Percentiles rank a stretch among this genome's conserved stretches.
Evolutionary conservation across 1,139 yeast genomes (phyloP).

Genomic region (Yamadazyma epiphylla): DNA sequence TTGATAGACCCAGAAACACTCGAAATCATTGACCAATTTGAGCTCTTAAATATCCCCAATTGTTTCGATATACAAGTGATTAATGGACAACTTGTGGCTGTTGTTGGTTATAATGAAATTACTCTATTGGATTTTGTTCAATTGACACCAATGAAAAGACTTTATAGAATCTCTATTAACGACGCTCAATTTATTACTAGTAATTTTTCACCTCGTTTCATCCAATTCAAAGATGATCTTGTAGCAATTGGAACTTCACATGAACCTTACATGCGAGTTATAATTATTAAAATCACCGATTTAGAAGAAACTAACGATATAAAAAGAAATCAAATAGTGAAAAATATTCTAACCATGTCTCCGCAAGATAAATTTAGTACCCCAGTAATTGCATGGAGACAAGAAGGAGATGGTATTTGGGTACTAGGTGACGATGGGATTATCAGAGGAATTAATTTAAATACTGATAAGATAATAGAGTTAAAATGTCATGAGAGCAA

Average conservation of each 20-base stretch:
- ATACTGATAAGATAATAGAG: conserved; percentile 20
- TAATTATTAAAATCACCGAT: conserved; percentile 36
- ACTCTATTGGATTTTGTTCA: conserved; percentile 51
- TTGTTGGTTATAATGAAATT: conserved; percentile 58
- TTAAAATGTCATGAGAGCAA: conserved; percentile 37
- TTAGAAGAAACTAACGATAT: conserved; percentile 11
- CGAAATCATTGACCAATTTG: conserved; percentile 25
- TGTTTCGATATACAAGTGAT: conserved; percentile 37
- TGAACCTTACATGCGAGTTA: conserved; percentile 66
- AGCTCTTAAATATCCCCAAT: conserved; percentile 41
- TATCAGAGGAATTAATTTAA: conserved; percentile 53
- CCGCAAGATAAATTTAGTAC: conserved; percentile 72
- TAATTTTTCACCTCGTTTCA: conserved; percentile 58
- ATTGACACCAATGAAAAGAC: conserved; percentile 14
- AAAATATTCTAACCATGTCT: conserved; percentile 56
- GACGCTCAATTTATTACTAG: conserved; percentile 73
- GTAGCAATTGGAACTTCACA: conserved; percentile 69
- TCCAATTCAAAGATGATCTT: conserved; percentile 22
- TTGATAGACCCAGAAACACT: conserved; percentile 19
- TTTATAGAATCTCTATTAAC: conserved; percentile 57
- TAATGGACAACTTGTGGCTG: conserved; percentile 29
- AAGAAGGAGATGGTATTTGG: conserved; percentile 49
- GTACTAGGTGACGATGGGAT: conserved; percentile 69
- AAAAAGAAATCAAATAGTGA: conserved; percentile 43
- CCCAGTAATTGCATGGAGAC: conserved; percentile 44